phyloP scores from a whole-genome alignment of 371 early-diverging fungal species.

The Vittaforma corneae region DNA sequence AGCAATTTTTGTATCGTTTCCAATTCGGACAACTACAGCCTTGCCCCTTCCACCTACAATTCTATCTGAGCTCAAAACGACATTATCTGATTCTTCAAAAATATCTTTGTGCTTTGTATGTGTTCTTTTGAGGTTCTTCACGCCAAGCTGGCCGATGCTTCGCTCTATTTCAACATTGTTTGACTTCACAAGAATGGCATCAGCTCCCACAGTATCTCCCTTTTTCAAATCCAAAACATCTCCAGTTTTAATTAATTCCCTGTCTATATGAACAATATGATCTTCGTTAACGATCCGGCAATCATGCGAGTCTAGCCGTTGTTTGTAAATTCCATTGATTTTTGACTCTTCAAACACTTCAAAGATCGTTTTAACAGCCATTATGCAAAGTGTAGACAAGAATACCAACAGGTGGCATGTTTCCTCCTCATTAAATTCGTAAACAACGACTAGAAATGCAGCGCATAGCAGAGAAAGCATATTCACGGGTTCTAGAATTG shows the following conservation, averaged over 20 bases:
- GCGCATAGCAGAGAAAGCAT: neutral
- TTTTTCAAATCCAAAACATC: slow-evolving; percentile 71
- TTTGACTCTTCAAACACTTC: slow-evolving; percentile 15
- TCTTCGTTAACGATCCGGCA: neutral
- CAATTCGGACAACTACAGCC: slow-evolving; percentile 76
- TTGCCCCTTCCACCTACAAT: slow-evolving; percentile 73
- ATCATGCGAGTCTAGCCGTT: neutral
- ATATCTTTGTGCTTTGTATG: slow-evolving; percentile 62
- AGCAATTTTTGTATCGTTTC: slow-evolving; percentile 76
- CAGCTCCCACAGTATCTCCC: slow-evolving; percentile 86
- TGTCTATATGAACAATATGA: neutral
- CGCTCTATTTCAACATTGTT: slow-evolving; percentile 81
- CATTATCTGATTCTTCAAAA: slow-evolving; percentile 75
- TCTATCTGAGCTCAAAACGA: slow-evolving; percentile 73
- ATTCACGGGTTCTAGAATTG: slow-evolving; percentile 31
- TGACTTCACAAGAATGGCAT: slow-evolving; percentile 64
- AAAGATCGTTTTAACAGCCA: slow-evolving; percentile 5
- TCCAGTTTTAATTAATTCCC: slow-evolving; percentile 65
- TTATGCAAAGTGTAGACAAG: slow-evolving; percentile 9
- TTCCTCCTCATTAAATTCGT: slow-evolving; percentile 11
- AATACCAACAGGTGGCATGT: neutral
- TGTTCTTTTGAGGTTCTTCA: slow-evolving; percentile 64
- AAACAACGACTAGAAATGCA: neutral
- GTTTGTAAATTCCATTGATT: neutral
- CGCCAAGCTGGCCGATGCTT: slow-evolving; percentile 72